phyloP scores from a whole-genome alignment of 768 basidiomycete genomes.

The Pleurotus platypus region DNA sequence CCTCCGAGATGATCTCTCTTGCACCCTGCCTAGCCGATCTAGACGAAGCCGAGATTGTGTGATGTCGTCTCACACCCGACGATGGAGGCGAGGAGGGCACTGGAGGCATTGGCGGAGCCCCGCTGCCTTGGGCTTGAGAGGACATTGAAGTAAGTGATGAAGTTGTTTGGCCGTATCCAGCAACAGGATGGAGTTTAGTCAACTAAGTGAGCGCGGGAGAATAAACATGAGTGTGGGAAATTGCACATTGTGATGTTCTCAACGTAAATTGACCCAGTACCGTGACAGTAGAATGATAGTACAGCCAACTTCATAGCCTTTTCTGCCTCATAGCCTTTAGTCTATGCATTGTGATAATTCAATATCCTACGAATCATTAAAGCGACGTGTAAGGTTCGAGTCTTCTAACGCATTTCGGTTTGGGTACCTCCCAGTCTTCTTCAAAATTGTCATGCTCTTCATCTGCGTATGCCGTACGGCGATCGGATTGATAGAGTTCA shows the following conservation, averaged over 20 bases:
- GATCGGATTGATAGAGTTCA: background rate
- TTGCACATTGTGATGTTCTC: background rate
- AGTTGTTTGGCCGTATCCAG: slow-evolving; percentile 4
- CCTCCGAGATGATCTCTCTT: slow-evolving; percentile 68
- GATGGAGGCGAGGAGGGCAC: slow-evolving; percentile 37
- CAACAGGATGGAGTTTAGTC: background rate
- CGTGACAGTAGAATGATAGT: too few species aligned
- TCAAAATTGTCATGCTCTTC: background rate
- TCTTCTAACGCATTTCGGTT: slow-evolving; percentile 2
- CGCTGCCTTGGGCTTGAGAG: slow-evolving; percentile 20
- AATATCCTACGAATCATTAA: background rate
- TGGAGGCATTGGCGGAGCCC: slow-evolving; percentile 32
- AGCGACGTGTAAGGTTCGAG: background rate
- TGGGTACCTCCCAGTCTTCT: slow-evolving; percentile 3
- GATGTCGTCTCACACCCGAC: slow-evolving; percentile 70
- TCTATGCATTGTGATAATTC: background rate
- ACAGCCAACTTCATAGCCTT: too few species aligned
- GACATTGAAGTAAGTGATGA: slow-evolving; percentile 25
- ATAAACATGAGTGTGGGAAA: slow-evolving; percentile 1
- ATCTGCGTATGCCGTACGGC: background rate
- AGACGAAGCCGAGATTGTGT: slow-evolving; percentile 77
- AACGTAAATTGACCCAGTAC: background rate
- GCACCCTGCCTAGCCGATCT: slow-evolving; percentile 56
- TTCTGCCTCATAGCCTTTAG: too few species aligned
- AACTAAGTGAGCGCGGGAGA: background rate